These are phyloP conservation scores for Paramecium caudatum DNA, from an alignment of 73 alveolate genomes.

Conservation along the genomic window DNA sequence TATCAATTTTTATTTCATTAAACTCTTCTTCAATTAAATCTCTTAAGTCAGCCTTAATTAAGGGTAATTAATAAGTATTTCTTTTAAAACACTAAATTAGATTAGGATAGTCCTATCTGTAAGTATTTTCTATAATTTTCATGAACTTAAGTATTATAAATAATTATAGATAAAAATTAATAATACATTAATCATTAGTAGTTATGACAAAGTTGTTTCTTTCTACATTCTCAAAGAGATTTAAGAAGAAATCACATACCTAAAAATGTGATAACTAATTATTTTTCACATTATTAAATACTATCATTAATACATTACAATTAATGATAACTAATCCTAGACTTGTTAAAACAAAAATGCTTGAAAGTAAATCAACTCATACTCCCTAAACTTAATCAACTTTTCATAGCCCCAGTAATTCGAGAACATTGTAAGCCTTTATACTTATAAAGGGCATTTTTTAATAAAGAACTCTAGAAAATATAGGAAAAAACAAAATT, in stretches of 20 bases:
- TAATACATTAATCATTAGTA: no score
- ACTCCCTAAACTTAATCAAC: conserved; percentile 46
- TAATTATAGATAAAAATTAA: no score
- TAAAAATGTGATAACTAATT: no score
- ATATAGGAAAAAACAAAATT: background rate
- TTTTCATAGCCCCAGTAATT: conserved; percentile 30
- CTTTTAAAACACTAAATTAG: conserved; percentile 27
- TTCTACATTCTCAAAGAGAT: no score
- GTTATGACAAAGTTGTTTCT: no score
- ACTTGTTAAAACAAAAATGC: background rate
- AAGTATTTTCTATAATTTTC: background rate
- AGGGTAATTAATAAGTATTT: conserved; percentile 28
- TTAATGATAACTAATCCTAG: conserved; percentile 53
- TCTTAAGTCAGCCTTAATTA: background rate
- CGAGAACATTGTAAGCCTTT: background rate
- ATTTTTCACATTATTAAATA: no score
- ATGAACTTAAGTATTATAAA: no score
- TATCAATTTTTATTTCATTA: background rate
- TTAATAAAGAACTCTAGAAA: conserved; percentile 11
- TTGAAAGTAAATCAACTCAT: conserved; percentile 37
- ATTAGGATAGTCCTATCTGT: conserved; percentile 36
- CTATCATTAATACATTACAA: no score
- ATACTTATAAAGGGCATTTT: background rate
- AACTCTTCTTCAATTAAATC: background rate
- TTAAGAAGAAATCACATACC: no score